Evolutionary conservation across 2,329 filamentous ascomycete genomes (phyloP), one percentile per base, ranked within the genome.

Genomic region (Exophiala aquamarina): DNA sequence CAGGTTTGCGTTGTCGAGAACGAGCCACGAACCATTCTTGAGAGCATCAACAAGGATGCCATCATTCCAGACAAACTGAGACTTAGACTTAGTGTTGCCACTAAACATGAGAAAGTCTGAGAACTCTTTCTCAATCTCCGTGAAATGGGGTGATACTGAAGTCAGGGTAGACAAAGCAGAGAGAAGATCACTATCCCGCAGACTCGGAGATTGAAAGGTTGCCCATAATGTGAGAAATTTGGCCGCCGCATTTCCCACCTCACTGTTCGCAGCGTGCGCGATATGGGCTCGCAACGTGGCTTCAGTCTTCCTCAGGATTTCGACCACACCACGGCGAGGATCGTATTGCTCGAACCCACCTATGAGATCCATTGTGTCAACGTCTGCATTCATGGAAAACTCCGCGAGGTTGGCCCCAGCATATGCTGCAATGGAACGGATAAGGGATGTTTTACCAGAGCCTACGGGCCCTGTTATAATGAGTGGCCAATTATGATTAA

Each of bases 311-410:
- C 72, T 66, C 5, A 85, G 62, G 55, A 81, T 74, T n/a, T 74
- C 72, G 44, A 86, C 83, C 3, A 88, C 73, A 52, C 87, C 81
- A 45, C 92, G 79, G 41, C 86, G 76, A 17, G 88, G 83, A 63
- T 98, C 93, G 14, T 89, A 84, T 68, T 98, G 93, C 66, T 98
- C 93, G 63, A 95, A 98, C 0, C 93, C 93, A 61, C 93, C 93
- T 47, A 98, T 89, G 46, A 98, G 81, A 67, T 98, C 93, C 83
- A 95, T 95, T 1, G 92, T 91, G 66, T 98, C 93, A 35, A 95
- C 87, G 60, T 98, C 94, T 5, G 91, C 86, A 63, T 95, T 98
- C 70, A 98, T 82, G 1, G 91, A 84, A 59, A 97, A 88, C 13
- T 89, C 86, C 23, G 91, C 79, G 3, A 97, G 72, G 1, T 82